These are phyloP conservation scores for Sporothrix inflata DNA, from an alignment of 2,329 filamentous ascomycete species.

Conservation along the genomic window DNA sequence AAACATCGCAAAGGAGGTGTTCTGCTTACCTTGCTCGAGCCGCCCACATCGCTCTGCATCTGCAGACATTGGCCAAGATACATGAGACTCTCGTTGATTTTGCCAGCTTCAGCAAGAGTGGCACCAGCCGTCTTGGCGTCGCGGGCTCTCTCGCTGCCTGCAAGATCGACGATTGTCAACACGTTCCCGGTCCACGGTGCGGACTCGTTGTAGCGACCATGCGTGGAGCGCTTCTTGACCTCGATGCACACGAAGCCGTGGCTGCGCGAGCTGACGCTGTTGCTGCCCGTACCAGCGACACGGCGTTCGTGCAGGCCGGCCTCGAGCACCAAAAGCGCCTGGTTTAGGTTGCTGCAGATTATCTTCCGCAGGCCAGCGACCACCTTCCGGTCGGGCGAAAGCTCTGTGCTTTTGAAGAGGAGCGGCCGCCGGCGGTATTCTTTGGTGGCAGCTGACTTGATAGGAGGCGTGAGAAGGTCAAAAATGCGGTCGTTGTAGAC, in stretches of 20 bases:
- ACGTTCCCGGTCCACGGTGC: slow-evolving; percentile 74
- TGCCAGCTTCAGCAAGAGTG: slow-evolving; percentile 91
- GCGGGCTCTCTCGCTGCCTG: slow-evolving; percentile 88
- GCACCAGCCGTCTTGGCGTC: slow-evolving; percentile 93
- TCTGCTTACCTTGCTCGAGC: slow-evolving; percentile 68
- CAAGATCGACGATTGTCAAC: slow-evolving; percentile 87
- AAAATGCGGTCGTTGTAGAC: slow-evolving; percentile 99
- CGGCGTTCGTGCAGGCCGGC: slow-evolving; percentile 84
- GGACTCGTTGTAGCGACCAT: slow-evolving; percentile 46
- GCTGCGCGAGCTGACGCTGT: slow-evolving; percentile 87
- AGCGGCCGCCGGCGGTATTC: slow-evolving; percentile 76
- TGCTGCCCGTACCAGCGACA: slow-evolving; percentile 89
- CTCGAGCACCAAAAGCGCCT: slow-evolving; percentile 88
- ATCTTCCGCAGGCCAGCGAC: slow-evolving; percentile 91
- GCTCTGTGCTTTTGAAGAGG: slow-evolving; percentile 89
- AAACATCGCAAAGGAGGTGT: not conserved
- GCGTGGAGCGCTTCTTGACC: slow-evolving; percentile 73
- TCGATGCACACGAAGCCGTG: slow-evolving; percentile 97
- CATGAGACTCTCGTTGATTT: slow-evolving; percentile 99
- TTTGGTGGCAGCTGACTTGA: slow-evolving; percentile 64
- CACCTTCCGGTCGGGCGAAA: slow-evolving; percentile 87
- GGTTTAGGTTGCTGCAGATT: slow-evolving; percentile 77
- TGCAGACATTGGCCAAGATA: slow-evolving; percentile 96
- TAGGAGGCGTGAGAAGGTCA: slow-evolving; percentile 75
- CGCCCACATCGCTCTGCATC: slow-evolving; percentile 82